Evolutionary conservation across 768 basidiomycete species (phyloP).

Genomic region (Suillus plorans): DNA sequence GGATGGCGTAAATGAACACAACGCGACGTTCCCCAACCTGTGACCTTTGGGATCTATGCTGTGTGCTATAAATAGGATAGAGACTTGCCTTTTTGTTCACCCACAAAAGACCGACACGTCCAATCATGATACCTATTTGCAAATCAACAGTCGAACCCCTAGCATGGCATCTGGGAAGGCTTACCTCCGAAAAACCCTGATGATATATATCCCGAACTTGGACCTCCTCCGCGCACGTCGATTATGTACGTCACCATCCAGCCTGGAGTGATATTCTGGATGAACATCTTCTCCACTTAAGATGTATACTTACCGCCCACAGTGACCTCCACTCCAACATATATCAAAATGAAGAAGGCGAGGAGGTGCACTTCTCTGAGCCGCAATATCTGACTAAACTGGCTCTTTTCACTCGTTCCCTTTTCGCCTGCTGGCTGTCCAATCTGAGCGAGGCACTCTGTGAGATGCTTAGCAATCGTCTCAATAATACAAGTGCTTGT

Average conservation of each 20-base stretch:
- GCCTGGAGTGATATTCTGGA: conserved; percentile 32
- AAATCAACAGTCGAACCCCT: not conserved
- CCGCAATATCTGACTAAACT: conserved; percentile 46
- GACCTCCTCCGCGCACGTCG: conserved; percentile 42
- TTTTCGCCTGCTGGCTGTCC: conserved; percentile 31
- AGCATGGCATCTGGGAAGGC: not conserved
- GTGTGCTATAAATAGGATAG: too few relatives aligned
- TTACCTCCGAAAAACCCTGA: conserved; percentile 37
- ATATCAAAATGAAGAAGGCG: conserved; percentile 44
- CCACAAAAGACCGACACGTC: conserved; percentile 28
- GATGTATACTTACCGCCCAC: conserved; percentile 37
- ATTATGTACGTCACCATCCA: conserved; percentile 68
- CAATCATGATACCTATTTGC: conserved; percentile 25
- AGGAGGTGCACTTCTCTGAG: conserved; percentile 43
- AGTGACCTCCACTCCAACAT: conserved; percentile 54
- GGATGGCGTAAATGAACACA: conserved; percentile 27
- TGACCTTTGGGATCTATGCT: not conserved
- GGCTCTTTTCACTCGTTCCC: conserved; percentile 31
- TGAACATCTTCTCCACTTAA: not conserved
- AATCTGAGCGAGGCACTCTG: conserved; percentile 38
- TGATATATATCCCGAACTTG: conserved; percentile 47
- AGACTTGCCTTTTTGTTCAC: conserved; percentile 25
- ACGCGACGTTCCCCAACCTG: conserved; percentile 33
- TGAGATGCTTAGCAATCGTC: not conserved
- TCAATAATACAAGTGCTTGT: not conserved